A percentile compares a stretch with the other conserved stretches of the same genome.
Evolutionary conservation across 768 basidiomycete genomes (phyloP).

Genomic region (Zangia roseola): DNA sequence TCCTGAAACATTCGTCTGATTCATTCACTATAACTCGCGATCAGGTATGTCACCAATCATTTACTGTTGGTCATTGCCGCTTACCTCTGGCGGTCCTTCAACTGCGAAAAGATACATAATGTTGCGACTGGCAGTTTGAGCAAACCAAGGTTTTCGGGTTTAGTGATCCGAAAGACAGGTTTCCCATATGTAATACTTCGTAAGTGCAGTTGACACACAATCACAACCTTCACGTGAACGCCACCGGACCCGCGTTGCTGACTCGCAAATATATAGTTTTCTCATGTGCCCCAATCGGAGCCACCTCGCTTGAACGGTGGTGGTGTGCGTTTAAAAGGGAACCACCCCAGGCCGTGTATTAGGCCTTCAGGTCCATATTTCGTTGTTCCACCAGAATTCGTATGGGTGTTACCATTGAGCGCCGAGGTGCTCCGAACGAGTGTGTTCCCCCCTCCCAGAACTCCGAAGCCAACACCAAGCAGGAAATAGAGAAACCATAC

Average conservation of each 20-base stretch:
- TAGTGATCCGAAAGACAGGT: constrained; percentile 39
- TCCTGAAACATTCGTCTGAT: constrained; percentile 68
- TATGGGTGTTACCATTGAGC: no score
- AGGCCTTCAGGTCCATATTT: no score
- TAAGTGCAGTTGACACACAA: no score
- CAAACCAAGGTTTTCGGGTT: constrained; percentile 29
- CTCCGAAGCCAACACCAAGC: neutral
- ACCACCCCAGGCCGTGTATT: no score
- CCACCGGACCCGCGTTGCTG: no score
- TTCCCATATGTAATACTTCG: constrained; percentile 12
- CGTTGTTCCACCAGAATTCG: no score
- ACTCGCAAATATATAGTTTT: no score
- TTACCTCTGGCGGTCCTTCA: constrained; percentile 51
- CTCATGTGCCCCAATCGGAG: no score
- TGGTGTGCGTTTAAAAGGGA: no score
- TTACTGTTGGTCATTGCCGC: neutral
- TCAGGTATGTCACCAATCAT: constrained; percentile 44
- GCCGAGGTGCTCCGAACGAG: no score
- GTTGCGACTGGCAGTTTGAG: constrained; percentile 39
- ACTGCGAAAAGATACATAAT: constrained; percentile 59
- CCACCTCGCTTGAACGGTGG: no score
- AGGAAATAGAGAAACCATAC: constrained; percentile 25
- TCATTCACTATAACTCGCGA: constrained; percentile 68
- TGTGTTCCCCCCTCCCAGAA: neutral
- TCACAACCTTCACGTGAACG: no score